These are phyloP conservation scores for Pistacia vera DNA, from an alignment of 345 rosid species.

Conservation along the genomic window DNA sequence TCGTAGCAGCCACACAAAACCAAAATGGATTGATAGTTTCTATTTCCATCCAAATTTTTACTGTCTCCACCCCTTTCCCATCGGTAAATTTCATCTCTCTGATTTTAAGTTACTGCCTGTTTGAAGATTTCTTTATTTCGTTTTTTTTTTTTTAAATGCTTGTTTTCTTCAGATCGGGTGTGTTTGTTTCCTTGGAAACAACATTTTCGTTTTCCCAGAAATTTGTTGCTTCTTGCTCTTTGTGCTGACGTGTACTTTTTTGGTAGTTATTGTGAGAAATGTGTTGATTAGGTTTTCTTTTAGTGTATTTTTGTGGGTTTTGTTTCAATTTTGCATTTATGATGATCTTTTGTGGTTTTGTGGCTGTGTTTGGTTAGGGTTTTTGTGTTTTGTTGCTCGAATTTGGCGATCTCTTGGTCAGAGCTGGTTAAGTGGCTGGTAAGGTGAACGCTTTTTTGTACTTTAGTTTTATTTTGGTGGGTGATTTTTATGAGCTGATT, in stretches of 20 bases:
- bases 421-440: conserved; percentile 21
- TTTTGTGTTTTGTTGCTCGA: conserved; percentile 16
- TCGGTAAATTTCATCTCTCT: conserved; percentile 19
- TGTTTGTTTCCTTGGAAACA: conserved; percentile 10
- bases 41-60: background rate
- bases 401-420: conserved; percentile 17
- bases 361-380: conserved; percentile 16
- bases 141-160: background rate
- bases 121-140: background rate
- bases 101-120: background rate
- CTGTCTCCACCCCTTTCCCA: background rate
- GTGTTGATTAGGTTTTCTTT: conserved; percentile 1
- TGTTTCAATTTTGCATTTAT: background rate
- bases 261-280: background rate
- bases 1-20: conserved; percentile 31
- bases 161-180: conserved; percentile 39
- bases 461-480: background rate
- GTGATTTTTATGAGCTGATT: background rate
- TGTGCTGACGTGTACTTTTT: background rate
- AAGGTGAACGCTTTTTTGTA: background rate
- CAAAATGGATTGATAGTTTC: conserved; percentile 45
- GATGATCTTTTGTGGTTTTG: background rate
- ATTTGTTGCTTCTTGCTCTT: background rate
- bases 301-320: background rate
- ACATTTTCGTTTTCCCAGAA: conserved; percentile 6